A percentile compares a stretch with the other conserved stretches of the same genome.
phyloP scores from a whole-genome alignment of 2,329 filamentous ascomycete species.

The Exophiala lecanii-corni region DNA sequence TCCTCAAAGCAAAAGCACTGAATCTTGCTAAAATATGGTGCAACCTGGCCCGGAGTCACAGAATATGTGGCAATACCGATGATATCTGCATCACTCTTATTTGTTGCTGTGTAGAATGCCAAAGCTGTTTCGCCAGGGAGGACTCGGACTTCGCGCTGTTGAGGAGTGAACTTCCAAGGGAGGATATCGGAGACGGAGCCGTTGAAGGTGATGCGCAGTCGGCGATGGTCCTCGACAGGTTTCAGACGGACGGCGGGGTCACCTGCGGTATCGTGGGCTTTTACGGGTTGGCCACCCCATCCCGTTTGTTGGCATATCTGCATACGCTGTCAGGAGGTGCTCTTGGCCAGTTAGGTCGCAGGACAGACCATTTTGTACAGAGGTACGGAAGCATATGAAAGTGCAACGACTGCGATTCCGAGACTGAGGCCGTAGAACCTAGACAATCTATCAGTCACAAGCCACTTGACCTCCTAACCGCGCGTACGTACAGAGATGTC shows the following conservation, averaged over 20 bases:
- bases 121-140: conserved; percentile 93
- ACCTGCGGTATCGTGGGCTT: conserved; percentile 60
- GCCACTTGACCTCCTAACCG: background rate
- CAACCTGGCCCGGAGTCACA: conserved; percentile 91
- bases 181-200: conserved; percentile 91
- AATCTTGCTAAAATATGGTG: conserved; percentile 98
- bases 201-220: conserved; percentile 93
- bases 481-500: conserved; percentile 21
- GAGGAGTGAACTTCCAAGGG: conserved; percentile 94
- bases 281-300: conserved; percentile 89
- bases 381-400: conserved; percentile 63
- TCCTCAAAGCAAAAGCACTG: conserved; percentile 99
- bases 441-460: conserved; percentile 2
- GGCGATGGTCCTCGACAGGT: conserved; percentile 73
- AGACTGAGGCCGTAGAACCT: conserved; percentile 62
- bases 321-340: conserved; percentile 2
- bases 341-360: background rate
- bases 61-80: conserved; percentile 98
- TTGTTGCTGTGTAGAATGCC: conserved; percentile 96
- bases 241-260: conserved; percentile 73
- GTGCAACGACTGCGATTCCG: conserved; percentile 58
- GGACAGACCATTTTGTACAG: conserved; percentile 60
- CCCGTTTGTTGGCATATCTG: conserved; percentile 53
- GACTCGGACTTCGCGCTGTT: conserved; percentile 93
- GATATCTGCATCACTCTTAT: conserved; percentile 83